Base-by-base conservation (phyloP, 352 stramenopile species). In the Thalassiosira delicatula region DNA sequence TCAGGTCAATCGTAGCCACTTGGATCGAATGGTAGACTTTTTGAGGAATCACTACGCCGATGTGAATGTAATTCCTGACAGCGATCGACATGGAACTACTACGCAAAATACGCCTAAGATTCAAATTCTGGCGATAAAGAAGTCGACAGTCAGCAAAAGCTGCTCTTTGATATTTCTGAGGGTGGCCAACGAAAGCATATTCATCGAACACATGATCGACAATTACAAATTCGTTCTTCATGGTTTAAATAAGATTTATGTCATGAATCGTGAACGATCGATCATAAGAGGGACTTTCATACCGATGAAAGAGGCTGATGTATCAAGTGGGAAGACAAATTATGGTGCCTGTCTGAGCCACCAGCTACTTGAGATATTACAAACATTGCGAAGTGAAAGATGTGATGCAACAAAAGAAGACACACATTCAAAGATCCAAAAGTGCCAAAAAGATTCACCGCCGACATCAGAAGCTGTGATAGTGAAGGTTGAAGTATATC, bases 101-200 rank as follows among this genome's bases (percentile, higher is more conserved):
- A 49, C 37, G 37, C 37, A 49, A 17, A 8, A 17, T 49, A 49
- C 37, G 17, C 37, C 37, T 17, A 17, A 17, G 37, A 17, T 49
- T 49, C 8, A 49, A 49, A 49, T 49, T 49, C 17, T 49, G 37
- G 14, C 37, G 1, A 62, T 19, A 7, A 42, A 70, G 9, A 81
- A 63, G 32, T 8, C 8, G 1, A 66, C 57, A 5, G 56, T 1
- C 1, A 79, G 70, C 44, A 76, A 81, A 65, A 70, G 35, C n/a
- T 69, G 40, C n/a, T 76, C 62, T 1, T 37, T 76, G 19, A 49
- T 81, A 17, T 81, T 69, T 44, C 11, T 81, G 21, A 8, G n/a
- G 21, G 40, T 32, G 14, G 11, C 0, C 0, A 25, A 81, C 21
- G 40, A 23, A 46, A 25, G n/a, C 44, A 53, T 12, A 29, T 75